Evolutionary conservation across 441 rosid genomes (phyloP).

Genomic region (Adansonia gregorii): DNA sequence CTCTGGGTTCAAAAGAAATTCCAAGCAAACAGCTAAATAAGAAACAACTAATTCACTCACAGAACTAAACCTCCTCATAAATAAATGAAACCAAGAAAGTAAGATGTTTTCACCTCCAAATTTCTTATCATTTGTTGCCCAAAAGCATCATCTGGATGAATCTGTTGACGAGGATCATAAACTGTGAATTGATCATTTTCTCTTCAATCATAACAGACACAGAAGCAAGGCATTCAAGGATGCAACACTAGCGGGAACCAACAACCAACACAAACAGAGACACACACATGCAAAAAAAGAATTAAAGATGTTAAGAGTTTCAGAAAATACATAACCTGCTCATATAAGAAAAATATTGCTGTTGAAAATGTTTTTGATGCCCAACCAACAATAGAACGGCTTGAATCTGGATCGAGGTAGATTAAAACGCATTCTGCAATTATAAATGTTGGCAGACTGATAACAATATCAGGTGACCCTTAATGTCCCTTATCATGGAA

Average conservation of each 20-base stretch:
- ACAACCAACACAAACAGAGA: constrained; percentile 13
- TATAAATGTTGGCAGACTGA: constrained; percentile 97
- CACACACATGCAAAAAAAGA: not conserved
- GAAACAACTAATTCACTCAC: constrained; percentile 22
- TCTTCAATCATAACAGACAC: not conserved
- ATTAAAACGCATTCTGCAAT: constrained; percentile 99
- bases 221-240: constrained; percentile 16
- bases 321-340: constrained; percentile 64
- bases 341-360: constrained; percentile 86
- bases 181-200: constrained; percentile 18
- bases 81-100: constrained; percentile 20
- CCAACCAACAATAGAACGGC: constrained; percentile 77
- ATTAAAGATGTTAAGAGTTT: constrained; percentile 9
- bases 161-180: constrained; percentile 52
- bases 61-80: constrained; percentile 24
- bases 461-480: constrained; percentile 60
- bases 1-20: not conserved
- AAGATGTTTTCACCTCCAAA: constrained; percentile 67
- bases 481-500: constrained; percentile 22
- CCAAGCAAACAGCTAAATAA: not conserved
- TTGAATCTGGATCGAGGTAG: constrained; percentile 92
- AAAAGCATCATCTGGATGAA: constrained; percentile 96
- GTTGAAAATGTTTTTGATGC: constrained; percentile 74
- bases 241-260: not conserved
- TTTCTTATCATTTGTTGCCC: constrained; percentile 96